Percentiles rank a stretch among this genome's conserved stretches.
phyloP scores from a whole-genome alignment of 495 filamentous ascomycete genomes.

The Margaritispora aquatica region DNA sequence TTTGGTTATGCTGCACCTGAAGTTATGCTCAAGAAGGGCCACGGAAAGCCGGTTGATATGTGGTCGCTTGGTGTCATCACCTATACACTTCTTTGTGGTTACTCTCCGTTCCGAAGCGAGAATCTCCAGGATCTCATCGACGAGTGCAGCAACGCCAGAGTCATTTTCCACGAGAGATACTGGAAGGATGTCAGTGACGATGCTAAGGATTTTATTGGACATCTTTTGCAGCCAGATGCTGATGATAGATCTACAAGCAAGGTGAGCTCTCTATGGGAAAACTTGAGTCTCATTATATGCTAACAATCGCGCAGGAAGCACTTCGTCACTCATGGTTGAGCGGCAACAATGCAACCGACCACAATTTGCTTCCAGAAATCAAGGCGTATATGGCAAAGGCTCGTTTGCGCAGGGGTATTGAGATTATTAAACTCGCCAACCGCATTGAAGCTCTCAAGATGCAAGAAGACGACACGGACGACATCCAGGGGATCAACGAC shows the following conservation, averaged over 20 bases:
- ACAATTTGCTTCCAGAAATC: constrained; percentile 97
- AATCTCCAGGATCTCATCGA: constrained; percentile 91
- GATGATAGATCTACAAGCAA: constrained; percentile 71
- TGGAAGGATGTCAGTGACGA: constrained; percentile 97
- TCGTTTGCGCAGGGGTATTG: constrained; percentile 87
- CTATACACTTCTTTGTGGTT: constrained; percentile 98
- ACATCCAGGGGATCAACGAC: constrained; percentile 57
- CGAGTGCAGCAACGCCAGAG: constrained; percentile 81
- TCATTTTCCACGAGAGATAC: constrained; percentile 97
- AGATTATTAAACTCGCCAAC: constrained; percentile 93
- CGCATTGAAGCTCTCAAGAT: constrained; percentile 96
- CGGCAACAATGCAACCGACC: constrained; percentile 82
- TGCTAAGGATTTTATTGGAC: constrained; percentile 89
- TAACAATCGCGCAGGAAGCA: constrained; percentile 48
- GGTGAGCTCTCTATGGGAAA: constrained; percentile 34
- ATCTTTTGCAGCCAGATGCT: constrained; percentile 73
- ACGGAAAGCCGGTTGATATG: constrained; percentile 99
- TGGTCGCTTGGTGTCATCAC: constrained; percentile 99
- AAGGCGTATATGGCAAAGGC: constrained; percentile 88
- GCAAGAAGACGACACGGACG: constrained; percentile 83
- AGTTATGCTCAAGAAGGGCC: constrained; percentile 95
- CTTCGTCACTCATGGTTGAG: constrained; percentile 85
- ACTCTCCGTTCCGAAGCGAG: constrained; percentile 95
- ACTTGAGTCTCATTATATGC: background rate
- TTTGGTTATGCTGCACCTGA: constrained; percentile 98